Evolutionary conservation across 768 basidiomycete species (phyloP).

Genomic region (Mrakia frigida): DNA sequence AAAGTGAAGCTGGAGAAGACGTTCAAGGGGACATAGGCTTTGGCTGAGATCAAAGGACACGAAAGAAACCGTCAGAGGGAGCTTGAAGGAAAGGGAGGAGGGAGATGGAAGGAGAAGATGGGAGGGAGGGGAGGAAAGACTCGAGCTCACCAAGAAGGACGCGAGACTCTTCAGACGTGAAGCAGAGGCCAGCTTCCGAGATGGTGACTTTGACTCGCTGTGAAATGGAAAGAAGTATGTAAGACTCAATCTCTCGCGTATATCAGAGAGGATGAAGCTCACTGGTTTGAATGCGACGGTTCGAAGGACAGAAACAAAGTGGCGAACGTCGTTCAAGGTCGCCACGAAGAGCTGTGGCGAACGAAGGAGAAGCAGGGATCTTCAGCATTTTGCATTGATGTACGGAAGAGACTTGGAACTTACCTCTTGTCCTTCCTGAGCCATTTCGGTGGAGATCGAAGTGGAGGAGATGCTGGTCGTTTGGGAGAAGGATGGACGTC

Average conservation of each 20-base stretch:
- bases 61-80: background rate
- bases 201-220: slow-evolving; percentile 66
- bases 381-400: background rate
- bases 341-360: slow-evolving; percentile 38
- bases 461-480: background rate
- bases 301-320: slow-evolving; percentile 69
- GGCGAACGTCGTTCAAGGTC: slow-evolving; percentile 61
- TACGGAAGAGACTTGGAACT: background rate
- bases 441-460: background rate
- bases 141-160: slow-evolving; percentile 62
- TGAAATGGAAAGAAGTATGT: background rate
- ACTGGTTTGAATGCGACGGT: slow-evolving; percentile 79
- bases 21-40: slow-evolving; percentile 70
- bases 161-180: slow-evolving; percentile 79
- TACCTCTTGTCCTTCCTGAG: slow-evolving; percentile 7
- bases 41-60: slow-evolving; percentile 51
- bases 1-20: slow-evolving; percentile 78
- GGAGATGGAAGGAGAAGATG: background rate
- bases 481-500: background rate
- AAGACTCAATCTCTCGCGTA: background rate
- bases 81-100: background rate
- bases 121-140: too few relatives aligned
- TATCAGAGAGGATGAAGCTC: background rate
- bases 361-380: slow-evolving; percentile 29
- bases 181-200: slow-evolving; percentile 62